Conservation (phyloP, 2,329 filamentous ascomycete species). For the Fusarium chaquense region DNA sequence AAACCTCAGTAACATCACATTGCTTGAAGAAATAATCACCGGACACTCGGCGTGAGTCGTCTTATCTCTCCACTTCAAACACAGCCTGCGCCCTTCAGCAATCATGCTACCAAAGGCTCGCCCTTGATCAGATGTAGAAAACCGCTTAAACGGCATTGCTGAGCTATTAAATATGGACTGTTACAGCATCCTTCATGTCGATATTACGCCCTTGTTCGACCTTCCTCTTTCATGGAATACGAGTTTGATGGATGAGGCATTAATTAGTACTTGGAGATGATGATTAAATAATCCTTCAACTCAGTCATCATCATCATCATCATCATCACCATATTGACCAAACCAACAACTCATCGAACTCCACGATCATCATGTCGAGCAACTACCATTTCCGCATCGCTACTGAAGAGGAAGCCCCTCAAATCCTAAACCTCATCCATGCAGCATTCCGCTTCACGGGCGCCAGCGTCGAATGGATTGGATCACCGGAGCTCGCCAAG, state of each 20-base stretch:
- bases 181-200: slow-evolving; percentile 12
- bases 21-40: background rate
- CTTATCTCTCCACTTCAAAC: background rate
- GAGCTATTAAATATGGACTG: background rate
- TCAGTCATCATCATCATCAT: background rate
- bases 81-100: slow-evolving; percentile 13
- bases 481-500: slow-evolving; percentile 68
- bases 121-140: background rate
- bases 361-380: background rate
- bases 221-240: slow-evolving; percentile 15
- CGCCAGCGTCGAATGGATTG: slow-evolving; percentile 50
- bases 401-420: slow-evolving; percentile 51
- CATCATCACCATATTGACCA: background rate
- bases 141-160: slow-evolving; percentile 1
- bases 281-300: background rate
- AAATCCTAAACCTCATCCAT: slow-evolving; percentile 54
- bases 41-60: background rate
- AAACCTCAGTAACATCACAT: too few relatives aligned
- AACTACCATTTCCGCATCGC: slow-evolving; percentile 55
- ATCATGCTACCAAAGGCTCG: background rate
- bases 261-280: background rate
- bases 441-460: slow-evolving; percentile 57
- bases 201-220: slow-evolving; percentile 16
- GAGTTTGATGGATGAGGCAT: slow-evolving; percentile 9
- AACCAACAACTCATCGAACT: slow-evolving; percentile 10